Percentiles rank a stretch among this genome's conserved stretches.
phyloP scores from a whole-genome alignment of 768 basidiomycete species.

The Hericium coralloides region DNA sequence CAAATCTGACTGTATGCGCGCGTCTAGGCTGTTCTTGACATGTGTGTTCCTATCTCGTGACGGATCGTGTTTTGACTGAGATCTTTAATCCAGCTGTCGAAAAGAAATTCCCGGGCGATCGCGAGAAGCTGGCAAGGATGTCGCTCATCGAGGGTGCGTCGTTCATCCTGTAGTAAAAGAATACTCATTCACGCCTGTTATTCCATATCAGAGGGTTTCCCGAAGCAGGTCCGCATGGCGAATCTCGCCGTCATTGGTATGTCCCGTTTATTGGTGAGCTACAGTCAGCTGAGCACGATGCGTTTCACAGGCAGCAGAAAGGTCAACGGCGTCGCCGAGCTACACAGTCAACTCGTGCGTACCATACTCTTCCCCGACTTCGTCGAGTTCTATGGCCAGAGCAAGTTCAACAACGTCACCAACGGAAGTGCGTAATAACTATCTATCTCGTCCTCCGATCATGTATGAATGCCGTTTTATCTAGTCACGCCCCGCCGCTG shows the following conservation, averaged over 20 bases:
- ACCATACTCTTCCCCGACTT: constrained; percentile 86
- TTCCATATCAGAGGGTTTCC: constrained; percentile 58
- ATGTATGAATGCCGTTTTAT: not conserved
- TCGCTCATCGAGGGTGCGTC: constrained; percentile 77
- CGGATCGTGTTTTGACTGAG: not conserved
- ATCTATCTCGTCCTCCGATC: not conserved
- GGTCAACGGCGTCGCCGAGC: constrained; percentile 95
- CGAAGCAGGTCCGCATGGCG: constrained; percentile 86
- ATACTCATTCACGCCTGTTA: not conserved
- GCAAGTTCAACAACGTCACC: constrained; percentile 90
- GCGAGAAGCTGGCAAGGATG: constrained; percentile 75
- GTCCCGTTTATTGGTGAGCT: constrained; percentile 9
- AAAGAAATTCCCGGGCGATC: constrained; percentile 82
- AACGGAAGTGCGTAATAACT: constrained; percentile 61
- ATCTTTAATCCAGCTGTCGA: constrained; percentile 55
- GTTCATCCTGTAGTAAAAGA: not conserved
- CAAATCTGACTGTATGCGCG: not conserved
- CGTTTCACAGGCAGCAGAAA: constrained; percentile 54
- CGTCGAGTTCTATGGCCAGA: constrained; percentile 83
- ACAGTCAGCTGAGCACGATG: not conserved
- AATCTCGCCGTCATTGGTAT: constrained; percentile 79
- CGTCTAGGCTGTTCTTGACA: constrained; percentile 56
- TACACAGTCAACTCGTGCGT: constrained; percentile 85
- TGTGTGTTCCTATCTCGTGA: constrained; percentile 27
- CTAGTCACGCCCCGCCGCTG: constrained; percentile 87